phyloP scores from a whole-genome alignment of 1,139 yeast species.

The Debaryomyces sp. region DNA sequence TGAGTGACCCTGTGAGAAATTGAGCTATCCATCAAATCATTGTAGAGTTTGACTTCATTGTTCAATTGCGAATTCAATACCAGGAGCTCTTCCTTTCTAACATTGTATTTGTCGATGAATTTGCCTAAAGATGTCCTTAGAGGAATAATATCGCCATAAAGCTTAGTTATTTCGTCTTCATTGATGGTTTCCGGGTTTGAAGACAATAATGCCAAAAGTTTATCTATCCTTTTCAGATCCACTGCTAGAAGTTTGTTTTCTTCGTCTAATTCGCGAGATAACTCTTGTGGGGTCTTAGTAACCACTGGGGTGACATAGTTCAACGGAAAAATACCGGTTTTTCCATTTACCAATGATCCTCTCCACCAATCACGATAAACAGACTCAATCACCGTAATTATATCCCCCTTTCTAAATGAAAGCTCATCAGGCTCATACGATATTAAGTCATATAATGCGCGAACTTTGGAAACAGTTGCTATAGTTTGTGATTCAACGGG shows the following conservation, averaged over 20 bases:
- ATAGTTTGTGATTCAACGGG: conserved; percentile 33
- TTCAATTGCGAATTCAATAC: conserved; percentile 71
- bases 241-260: conserved; percentile 32
- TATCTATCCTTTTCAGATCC: conserved; percentile 59
- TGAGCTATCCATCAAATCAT: conserved; percentile 63
- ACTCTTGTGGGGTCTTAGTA: conserved; percentile 58
- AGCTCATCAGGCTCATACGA: conserved; percentile 74
- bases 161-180: conserved; percentile 50
- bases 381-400: conserved; percentile 82
- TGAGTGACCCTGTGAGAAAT: conserved; percentile 28
- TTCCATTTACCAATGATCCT: conserved; percentile 76
- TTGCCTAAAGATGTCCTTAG: conserved; percentile 74
- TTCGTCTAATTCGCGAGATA: conserved; percentile 30
- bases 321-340: conserved; percentile 87
- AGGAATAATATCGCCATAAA: conserved; percentile 72
- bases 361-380: conserved; percentile 97
- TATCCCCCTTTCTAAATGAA: conserved; percentile 72
- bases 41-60: conserved; percentile 68
- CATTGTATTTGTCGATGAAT: conserved; percentile 73
- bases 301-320: conserved; percentile 86
- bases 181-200: conserved; percentile 31
- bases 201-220: conserved; percentile 60
- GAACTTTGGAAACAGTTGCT: conserved; percentile 65
- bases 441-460: conserved; percentile 81
- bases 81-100: conserved; percentile 72